phyloP scores from a whole-genome alignment of 352 stramenopile species.

The Phytophthora pisi region DNA sequence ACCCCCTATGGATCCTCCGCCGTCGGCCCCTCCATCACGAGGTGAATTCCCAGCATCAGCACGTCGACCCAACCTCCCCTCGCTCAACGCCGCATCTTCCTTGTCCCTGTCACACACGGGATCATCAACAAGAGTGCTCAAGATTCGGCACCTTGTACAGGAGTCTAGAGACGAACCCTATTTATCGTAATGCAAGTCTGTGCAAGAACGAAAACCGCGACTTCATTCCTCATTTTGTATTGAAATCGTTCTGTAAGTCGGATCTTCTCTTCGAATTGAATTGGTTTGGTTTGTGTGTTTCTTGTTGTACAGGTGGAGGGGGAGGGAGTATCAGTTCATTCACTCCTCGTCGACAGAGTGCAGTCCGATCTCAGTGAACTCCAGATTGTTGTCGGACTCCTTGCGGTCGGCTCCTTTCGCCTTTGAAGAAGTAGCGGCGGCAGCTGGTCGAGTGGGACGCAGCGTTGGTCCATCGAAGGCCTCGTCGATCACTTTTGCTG shows the following conservation, averaged over 20 bases:
- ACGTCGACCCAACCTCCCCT: constrained; percentile 4
- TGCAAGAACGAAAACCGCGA: neutral
- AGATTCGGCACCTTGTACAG: constrained; percentile 76
- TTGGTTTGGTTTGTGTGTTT: neutral
- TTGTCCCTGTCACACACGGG: constrained; percentile 19
- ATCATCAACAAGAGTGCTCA: constrained; percentile 55
- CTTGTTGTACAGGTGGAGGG: neutral
- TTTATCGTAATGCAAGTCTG: constrained; percentile 49
- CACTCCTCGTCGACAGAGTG: constrained; percentile 49
- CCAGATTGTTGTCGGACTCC: constrained; percentile 38
- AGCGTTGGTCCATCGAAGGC: constrained; percentile 31
- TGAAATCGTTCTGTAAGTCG: neutral
- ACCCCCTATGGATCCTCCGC: constrained; percentile 2
- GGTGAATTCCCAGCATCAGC: constrained; percentile 7
- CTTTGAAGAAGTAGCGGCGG: constrained; percentile 7
- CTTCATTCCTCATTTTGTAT: neutral
- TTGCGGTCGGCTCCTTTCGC: constrained; percentile 16
- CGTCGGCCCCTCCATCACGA: neutral
- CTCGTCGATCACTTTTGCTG: constrained; percentile 46
- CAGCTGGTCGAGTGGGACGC: constrained; percentile 12
- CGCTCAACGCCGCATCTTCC: constrained; percentile 10
- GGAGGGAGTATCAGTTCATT: neutral
- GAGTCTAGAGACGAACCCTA: constrained; percentile 75
- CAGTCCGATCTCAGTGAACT: constrained; percentile 75
- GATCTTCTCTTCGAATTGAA: neutral